phyloP scores from a whole-genome alignment of 2,329 filamentous ascomycete genomes.

The Fusarium cicatricum region DNA sequence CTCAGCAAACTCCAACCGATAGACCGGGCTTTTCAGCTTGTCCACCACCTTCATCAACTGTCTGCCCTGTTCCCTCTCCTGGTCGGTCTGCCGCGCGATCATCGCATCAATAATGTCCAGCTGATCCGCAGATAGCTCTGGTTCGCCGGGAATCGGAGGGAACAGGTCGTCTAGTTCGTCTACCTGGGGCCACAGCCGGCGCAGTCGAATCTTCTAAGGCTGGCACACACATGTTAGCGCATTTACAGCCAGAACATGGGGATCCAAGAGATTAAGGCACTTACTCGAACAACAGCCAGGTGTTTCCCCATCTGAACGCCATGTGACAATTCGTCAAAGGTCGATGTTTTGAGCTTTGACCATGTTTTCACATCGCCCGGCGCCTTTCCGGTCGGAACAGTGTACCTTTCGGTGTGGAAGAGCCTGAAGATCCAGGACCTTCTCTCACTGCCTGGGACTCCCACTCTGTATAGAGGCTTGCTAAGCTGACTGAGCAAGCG shows the following conservation, averaged over 20 bases:
- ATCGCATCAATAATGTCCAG: slow-evolving; percentile 31
- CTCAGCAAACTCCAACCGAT: background rate
- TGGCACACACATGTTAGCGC: slow-evolving; percentile 10
- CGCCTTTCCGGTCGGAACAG: slow-evolving; percentile 15
- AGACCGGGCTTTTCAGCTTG: slow-evolving; percentile 3
- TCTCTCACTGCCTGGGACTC: slow-evolving; percentile 9
- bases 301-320: slow-evolving; percentile 21
- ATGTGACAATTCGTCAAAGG: slow-evolving; percentile 13
- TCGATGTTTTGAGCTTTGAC: slow-evolving; percentile 16
- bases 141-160: background rate
- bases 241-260: background rate
- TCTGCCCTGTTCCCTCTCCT: slow-evolving; percentile 17
- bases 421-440: slow-evolving; percentile 30
- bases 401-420: slow-evolving; percentile 11
- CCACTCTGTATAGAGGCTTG: background rate
- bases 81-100: slow-evolving; percentile 17
- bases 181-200: slow-evolving; percentile 29
- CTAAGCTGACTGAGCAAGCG: slow-evolving; percentile 2
- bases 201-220: slow-evolving; percentile 39
- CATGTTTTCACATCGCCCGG: slow-evolving; percentile 24
- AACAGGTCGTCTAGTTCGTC: slow-evolving; percentile 17
- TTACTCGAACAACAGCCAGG: slow-evolving; percentile 34
- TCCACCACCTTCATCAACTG: slow-evolving; percentile 11
- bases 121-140: slow-evolving; percentile 26
- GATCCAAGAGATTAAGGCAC: background rate